A percentile compares a stretch with the other conserved stretches of the same genome.
phyloP scores from a whole-genome alignment of 805 yeast species.

The Candida sithepensis region DNA sequence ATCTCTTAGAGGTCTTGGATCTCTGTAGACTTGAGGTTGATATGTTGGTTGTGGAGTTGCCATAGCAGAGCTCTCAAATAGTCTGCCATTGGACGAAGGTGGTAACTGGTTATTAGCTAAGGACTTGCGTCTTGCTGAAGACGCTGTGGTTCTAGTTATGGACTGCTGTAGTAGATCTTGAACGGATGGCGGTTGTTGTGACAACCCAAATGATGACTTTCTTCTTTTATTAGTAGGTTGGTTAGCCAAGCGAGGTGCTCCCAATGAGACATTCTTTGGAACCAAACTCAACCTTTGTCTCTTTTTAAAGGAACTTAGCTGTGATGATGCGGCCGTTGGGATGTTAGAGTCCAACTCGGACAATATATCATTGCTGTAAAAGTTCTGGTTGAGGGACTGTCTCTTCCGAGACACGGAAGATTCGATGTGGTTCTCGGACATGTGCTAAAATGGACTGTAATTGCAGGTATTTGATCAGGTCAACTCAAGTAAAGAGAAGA shows the following conservation, averaged over 20 bases:
- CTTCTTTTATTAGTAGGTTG: conserved; percentile 21
- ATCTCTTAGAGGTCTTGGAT: conserved; percentile 79
- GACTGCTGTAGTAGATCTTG: conserved; percentile 29
- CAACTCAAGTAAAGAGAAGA: no score
- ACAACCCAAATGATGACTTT: conserved; percentile 23
- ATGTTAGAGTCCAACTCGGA: conserved; percentile 16
- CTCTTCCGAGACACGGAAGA: conserved; percentile 20
- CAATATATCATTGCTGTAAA: conserved; percentile 16
- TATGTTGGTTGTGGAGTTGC: conserved; percentile 11
- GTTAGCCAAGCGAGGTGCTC: conserved; percentile 28
- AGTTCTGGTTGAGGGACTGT: conserved; percentile 15
- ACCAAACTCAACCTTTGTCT: conserved; percentile 27
- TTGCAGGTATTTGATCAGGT: no score
- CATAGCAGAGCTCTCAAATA: conserved; percentile 18
- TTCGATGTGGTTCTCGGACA: conserved; percentile 19
- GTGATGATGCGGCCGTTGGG: conserved; percentile 4
- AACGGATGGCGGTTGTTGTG: conserved; percentile 15
- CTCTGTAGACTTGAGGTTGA: conserved; percentile 28
- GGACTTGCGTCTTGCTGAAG: conserved; percentile 14
- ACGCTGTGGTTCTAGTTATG: conserved; percentile 19
- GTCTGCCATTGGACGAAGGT: conserved; percentile 21
- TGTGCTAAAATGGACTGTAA: background rate
- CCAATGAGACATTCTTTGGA: conserved; percentile 28
- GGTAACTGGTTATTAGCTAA: conserved; percentile 9
- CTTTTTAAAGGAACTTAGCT: conserved; percentile 14